phyloP scores from a whole-genome alignment of 2,329 filamentous ascomycete genomes.

The Diaporthe velutina region DNA sequence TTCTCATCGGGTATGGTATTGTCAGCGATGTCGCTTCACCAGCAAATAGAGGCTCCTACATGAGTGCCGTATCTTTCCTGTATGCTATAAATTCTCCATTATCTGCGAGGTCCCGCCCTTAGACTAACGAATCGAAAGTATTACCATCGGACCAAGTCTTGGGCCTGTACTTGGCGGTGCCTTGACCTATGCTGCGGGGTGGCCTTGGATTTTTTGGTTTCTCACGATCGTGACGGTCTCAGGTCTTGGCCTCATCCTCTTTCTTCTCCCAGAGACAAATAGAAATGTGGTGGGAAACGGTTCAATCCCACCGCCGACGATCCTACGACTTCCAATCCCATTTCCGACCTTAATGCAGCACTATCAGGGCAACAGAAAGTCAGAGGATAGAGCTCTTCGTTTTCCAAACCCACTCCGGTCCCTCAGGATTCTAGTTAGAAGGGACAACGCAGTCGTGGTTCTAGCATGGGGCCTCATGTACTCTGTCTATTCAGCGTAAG shows the following conservation, averaged over 20 bases:
- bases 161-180: constrained; percentile 52
- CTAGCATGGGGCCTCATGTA: constrained; percentile 2
- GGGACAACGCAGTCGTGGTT: constrained; percentile 1
- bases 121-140: not conserved
- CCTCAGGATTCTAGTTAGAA: not conserved
- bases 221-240: constrained; percentile 49
- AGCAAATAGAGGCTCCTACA: constrained; percentile 11
- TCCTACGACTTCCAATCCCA: not conserved
- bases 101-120: fast-evolving
- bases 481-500: not conserved
- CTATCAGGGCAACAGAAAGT: not conserved
- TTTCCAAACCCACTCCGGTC: not conserved
- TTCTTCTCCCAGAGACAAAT: constrained; percentile 50
- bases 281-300: constrained; percentile 50
- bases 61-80: constrained; percentile 17
- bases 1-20: constrained; percentile 8
- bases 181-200: constrained; percentile 49
- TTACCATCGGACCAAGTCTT: constrained; percentile 38
- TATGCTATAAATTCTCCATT: not conserved
- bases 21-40: constrained; percentile 12
- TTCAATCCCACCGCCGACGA: not conserved
- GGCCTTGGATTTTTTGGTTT: constrained; percentile 56
- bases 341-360: not conserved
- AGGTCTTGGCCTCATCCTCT: constrained; percentile 40
- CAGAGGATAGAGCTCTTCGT: not conserved